Conservation (phyloP, 805 yeast species). For the Yarrowia alimentaria region DNA sequence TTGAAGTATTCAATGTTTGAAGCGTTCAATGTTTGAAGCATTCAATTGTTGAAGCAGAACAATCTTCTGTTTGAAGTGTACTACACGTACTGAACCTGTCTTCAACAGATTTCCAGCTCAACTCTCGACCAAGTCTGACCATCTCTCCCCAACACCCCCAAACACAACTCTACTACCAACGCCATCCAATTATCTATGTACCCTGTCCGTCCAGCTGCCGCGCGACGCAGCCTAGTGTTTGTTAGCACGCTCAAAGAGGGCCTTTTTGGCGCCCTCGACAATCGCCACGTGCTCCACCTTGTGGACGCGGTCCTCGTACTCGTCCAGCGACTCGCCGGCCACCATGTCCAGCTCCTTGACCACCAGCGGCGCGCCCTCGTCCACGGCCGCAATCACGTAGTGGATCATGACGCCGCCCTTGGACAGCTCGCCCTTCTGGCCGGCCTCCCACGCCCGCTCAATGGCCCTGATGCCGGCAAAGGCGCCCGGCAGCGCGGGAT, state of each 20-base stretch:
- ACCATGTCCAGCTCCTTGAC: constrained; percentile 72
- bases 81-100: no score
- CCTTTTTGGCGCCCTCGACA: constrained; percentile 81
- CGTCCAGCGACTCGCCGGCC: constrained; percentile 73
- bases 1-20: no score
- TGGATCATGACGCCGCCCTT: constrained; percentile 96
- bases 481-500: constrained; percentile 96
- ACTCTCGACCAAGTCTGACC: no score
- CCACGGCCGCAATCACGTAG: constrained; percentile 93
- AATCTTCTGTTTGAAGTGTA: no score
- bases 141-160: no score
- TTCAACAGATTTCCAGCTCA: no score
- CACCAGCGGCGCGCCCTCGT: constrained; percentile 84
- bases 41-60: no score
- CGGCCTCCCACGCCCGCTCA: constrained; percentile 93
- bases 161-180: no score
- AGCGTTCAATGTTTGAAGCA: no score
- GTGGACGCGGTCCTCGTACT: constrained; percentile 82
- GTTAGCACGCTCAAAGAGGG: constrained; percentile 48
- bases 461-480: constrained; percentile 98
- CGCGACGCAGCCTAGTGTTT: no score
- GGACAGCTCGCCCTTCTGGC: constrained; percentile 72
- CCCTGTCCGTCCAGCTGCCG: no score
- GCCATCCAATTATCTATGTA: no score
- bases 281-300: constrained; percentile 83